Percentiles rank a stretch among this genome's conserved stretches.
Conservation (phyloP, 2,329 filamentous ascomycete species). For the Aspergillus pseudoterreus region DNA sequence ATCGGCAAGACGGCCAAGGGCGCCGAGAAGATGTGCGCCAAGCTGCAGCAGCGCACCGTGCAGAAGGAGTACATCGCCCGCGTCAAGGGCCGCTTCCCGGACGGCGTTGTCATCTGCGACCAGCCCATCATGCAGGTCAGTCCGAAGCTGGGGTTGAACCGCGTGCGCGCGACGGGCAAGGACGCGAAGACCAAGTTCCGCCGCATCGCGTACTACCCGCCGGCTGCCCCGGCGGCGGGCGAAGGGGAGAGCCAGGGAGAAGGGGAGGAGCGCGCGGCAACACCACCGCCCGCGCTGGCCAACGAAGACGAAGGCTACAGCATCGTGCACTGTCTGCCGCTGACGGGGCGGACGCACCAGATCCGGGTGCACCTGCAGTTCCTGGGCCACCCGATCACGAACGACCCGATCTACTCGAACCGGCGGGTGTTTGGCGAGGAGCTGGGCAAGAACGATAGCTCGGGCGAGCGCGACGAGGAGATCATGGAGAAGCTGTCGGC, state of each 20-base stretch:
- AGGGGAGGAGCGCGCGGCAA: conserved; percentile 26
- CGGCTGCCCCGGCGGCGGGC: conserved; percentile 22
- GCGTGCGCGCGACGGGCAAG: conserved; percentile 91
- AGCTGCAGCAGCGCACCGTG: conserved; percentile 77
- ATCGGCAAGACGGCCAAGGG: conserved; percentile 81
- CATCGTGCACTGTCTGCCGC: conserved; percentile 86
- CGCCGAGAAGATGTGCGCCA: conserved; percentile 70
- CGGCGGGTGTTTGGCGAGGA: conserved; percentile 82
- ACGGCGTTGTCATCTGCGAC: conserved; percentile 86
- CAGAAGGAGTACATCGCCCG: conserved; percentile 94
- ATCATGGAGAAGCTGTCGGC: conserved; percentile 64
- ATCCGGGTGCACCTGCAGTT: conserved; percentile 92
- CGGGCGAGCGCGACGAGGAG: conserved; percentile 75
- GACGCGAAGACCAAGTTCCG: conserved; percentile 87
- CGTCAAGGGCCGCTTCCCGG: conserved; percentile 86
- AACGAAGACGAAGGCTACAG: conserved; percentile 71
- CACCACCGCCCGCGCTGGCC: conserved; percentile 29
- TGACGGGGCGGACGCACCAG: conserved; percentile 93
- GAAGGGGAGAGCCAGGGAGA: conserved; percentile 11
- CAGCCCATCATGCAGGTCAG: conserved; percentile 92
- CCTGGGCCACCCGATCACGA: conserved; percentile 89
- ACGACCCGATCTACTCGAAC: conserved; percentile 97
- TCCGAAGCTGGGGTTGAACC: conserved; percentile 89
- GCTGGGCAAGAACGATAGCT: conserved; percentile 66
- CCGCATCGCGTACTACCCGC: conserved; percentile 83